Percentiles rank a stretch among this genome's conserved stretches.
Evolutionary conservation across 140 eudicot genomes (phyloP).

Genomic region (Erigeron philadelphicus): DNA sequence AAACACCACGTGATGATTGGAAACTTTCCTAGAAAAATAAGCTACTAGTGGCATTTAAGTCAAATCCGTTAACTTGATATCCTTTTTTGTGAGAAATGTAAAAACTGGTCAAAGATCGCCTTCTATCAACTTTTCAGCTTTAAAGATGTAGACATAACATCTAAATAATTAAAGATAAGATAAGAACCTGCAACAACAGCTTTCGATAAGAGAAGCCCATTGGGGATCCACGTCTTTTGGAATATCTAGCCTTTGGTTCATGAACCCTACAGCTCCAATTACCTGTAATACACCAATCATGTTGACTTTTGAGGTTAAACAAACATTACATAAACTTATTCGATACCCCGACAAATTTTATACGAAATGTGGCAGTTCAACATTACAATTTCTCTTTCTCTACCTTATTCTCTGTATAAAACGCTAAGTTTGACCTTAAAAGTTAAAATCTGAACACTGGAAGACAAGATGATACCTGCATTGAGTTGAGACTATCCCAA

Average conservation of each 20-base stretch:
- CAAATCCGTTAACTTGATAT: neutral
- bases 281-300: slow-evolving; percentile 44
- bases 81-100: neutral
- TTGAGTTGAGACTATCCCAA: slow-evolving; percentile 88
- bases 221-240: slow-evolving; percentile 79
- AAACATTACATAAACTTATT: slow-evolving; percentile 2
- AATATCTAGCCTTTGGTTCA: slow-evolving; percentile 84
- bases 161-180: slow-evolving; percentile 4
- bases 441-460: slow-evolving; percentile 12
- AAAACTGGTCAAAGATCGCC: neutral
- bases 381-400: slow-evolving; percentile 1
- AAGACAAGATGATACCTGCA: slow-evolving; percentile 61
- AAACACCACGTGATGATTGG: no score
- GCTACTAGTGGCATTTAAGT: no score
- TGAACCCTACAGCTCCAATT: slow-evolving; percentile 92
- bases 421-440: slow-evolving; percentile 13
- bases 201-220: slow-evolving; percentile 77
- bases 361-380: neutral
- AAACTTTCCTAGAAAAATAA: no score
- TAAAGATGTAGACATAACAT: neutral
- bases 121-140: neutral
- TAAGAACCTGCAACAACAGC: slow-evolving; percentile 77
- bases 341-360: neutral
- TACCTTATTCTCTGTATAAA: neutral
- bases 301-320: slow-evolving; percentile 26